These are phyloP conservation scores for Heritiera fomes DNA, from an alignment of 345 rosid species.

Conservation along the genomic window DNA sequence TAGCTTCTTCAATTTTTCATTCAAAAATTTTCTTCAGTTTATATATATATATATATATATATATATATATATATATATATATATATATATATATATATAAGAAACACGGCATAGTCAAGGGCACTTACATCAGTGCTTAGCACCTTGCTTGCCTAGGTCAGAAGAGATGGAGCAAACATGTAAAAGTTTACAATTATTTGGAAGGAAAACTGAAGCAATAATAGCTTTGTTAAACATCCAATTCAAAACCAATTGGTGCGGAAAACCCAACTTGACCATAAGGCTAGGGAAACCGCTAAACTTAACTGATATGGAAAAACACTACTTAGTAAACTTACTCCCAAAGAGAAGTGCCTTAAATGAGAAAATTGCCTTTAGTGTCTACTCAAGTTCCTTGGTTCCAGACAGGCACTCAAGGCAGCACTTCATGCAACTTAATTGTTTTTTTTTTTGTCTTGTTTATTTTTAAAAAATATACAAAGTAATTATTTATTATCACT, in stretches of 20 bases:
- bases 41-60: background rate
- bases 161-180: background rate
- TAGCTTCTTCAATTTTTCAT: background rate
- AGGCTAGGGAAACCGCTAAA: background rate
- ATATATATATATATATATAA: background rate
- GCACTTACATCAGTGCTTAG: background rate
- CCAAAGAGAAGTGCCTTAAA: background rate
- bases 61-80: too few relatives aligned
- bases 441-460: background rate
- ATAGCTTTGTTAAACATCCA: background rate
- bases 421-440: constrained; percentile 6
- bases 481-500: background rate
- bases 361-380: background rate
- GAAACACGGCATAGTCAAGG: background rate
- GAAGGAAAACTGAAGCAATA: background rate
- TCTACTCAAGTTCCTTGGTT: background rate
- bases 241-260: background rate
- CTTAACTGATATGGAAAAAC: background rate
- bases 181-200: background rate
- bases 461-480: background rate
- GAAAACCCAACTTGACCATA: background rate
- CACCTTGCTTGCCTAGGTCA: background rate
- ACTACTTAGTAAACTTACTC: background rate
- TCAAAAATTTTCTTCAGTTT: background rate
- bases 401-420: background rate